Base-by-base conservation (phyloP, 148 eudicot species). In the Arbutus unedo region DNA sequence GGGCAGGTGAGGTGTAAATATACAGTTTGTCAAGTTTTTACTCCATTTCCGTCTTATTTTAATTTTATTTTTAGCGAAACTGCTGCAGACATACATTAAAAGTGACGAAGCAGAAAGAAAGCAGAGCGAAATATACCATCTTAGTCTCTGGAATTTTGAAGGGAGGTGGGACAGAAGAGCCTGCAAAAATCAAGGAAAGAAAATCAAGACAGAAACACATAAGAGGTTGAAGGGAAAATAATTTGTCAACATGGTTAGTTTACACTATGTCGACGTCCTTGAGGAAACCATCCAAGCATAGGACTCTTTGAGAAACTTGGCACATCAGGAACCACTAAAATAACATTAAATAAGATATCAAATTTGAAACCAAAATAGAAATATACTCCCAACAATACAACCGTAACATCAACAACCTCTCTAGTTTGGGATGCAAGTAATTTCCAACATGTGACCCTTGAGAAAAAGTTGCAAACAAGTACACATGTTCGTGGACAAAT, bases 81-180 rank as follows among this genome's bases (percentile, higher is more conserved):
- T 66, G 43, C 71, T 66, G 18, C 44, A 66, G 43, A 66, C 15
- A 5, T 10, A 25, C 31, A 15, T 66, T 25, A 25, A 25, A 66
- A 43, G 43, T 25, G 71, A 66, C 31, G 44, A 31, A 11, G 75
- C 15, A 79, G 73, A 66, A 78, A 78, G 43, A 10, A 45, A 78
- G 84, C 41, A 51, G 49, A 25, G 10, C 18, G 44, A 82, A 66
- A 82, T 67, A 41, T 93, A 96, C 99, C 99, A 83, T 92, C 94
- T 91, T 81, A 96, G 88, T 85, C 86, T 86, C 78, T 85, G 90
- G 83, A 85, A 94, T 83, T 96, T 96, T 55, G 85, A 85, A 53
- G 95, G 98, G 78, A 96, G 90, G 76, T 96, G 98, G 48, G 92
- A 87, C 47, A 96, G 89, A 77, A 96, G 85, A 79, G 89, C 91